phyloP scores from a whole-genome alignment of 106 monocot species.

The Dendrobium officinale region DNA sequence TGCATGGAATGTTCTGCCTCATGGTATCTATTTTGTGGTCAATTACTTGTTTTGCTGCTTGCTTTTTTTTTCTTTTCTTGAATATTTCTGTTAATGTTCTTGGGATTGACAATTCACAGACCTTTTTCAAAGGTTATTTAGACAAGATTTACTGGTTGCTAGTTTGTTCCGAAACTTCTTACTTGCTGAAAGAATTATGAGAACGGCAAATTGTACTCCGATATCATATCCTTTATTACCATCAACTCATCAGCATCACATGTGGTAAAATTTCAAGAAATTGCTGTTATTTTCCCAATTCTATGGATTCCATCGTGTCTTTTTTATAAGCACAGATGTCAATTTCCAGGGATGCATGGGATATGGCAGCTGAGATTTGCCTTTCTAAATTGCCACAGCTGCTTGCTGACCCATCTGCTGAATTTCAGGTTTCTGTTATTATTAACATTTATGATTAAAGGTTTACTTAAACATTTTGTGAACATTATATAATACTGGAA shows the following conservation, averaged over 20 bases:
- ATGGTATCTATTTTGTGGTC: constrained; percentile 35
- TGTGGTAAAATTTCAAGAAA: constrained; percentile 52
- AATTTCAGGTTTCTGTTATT: constrained; percentile 67
- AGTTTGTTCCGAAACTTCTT: constrained; percentile 95
- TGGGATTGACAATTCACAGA: constrained; percentile 36
- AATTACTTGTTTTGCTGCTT: constrained; percentile 7
- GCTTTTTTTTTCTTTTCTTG: neutral
- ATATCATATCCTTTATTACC: constrained; percentile 75
- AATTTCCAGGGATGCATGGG: constrained; percentile 89
- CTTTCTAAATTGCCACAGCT: constrained; percentile 80
- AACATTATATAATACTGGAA: neutral
- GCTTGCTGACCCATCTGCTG: constrained; percentile 68
- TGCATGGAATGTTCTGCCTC: constrained; percentile 98
- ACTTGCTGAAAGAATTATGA: constrained; percentile 92
- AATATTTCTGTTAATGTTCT: neutral
- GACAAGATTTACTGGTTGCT: constrained; percentile 92
- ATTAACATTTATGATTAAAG: neutral
- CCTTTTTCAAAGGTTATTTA: constrained; percentile 78
- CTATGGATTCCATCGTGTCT: neutral
- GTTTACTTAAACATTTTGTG: neutral
- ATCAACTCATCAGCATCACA: constrained; percentile 96
- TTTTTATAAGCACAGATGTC: neutral
- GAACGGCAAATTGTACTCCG: constrained; percentile 92
- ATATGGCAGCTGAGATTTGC: constrained; percentile 96
- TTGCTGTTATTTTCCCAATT: neutral